Evolutionary conservation across 208 protist genomes (phyloP), one percentile per base, ranked within the genome.

Genomic region (Leishmania guyanensis): DNA sequence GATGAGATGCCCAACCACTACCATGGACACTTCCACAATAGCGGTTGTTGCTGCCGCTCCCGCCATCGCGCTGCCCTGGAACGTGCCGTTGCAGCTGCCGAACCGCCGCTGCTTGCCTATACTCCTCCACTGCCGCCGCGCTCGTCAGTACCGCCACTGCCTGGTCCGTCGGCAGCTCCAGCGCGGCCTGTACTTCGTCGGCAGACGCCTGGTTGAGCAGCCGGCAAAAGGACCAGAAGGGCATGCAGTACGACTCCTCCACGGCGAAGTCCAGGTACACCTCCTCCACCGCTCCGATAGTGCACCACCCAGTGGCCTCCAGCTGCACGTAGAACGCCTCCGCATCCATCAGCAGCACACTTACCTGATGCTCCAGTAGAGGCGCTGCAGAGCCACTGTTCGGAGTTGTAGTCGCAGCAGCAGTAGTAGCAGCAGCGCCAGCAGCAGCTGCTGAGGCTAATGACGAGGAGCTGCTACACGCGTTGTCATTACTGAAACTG

Each of bases 201-300:
- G 87, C 90, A 36, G 82, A 75, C 20, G 76, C 29, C 5, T 73
- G 78, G 79, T 91, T 78, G 54, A 94, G 86, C 36, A 91, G 75
- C 53, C 90, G 89, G 75, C 89, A 92, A 78, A 95, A 90, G 26
- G 81, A 77, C 90, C 86, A 93, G 82, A 93, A 93, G 48, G 85
- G 84, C 51, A 93, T 64, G n/a, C 89, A 86, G 69, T 90, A 93
- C 29, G 86, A 88, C 74, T 94, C 89, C 33, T 83, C 68, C 60
- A 92, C 88, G 50, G 78, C 84, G 29, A 95, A 85, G 69, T 88
- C 85, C 2, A 89, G 36, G 77, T 94, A 94, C 33, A 92, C 68
- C 79, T 91, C 92, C 86, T 93, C 89, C 60, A 93, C 76, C 17
- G 86, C 86, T 9, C 85, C 78, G 3, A 89, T 79, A 17, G 85